Evolutionary conservation across 208 protist species (phyloP).

Genomic region (Crithidia acanthocephali): DNA sequence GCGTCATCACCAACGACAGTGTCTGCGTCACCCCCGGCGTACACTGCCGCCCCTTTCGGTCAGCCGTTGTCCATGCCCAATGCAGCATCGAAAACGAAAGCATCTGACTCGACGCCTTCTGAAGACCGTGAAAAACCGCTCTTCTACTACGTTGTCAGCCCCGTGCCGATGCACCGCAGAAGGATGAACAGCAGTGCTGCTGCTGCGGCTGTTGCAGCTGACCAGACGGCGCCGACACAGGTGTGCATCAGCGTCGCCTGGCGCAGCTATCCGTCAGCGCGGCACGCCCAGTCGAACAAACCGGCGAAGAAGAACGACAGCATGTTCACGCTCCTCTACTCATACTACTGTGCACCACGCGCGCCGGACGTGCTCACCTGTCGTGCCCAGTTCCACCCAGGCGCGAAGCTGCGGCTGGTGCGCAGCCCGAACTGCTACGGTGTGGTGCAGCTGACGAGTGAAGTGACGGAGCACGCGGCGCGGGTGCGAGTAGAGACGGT

Average conservation of each 20-base stretch:
- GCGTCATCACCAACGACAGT: not conserved
- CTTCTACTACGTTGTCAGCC: conserved; percentile 52
- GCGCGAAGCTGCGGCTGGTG: conserved; percentile 35
- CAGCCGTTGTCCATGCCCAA: not conserved
- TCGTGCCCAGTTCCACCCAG: conserved; percentile 34
- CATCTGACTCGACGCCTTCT: not conserved
- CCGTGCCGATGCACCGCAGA: conserved; percentile 12
- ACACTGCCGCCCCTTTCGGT: not conserved
- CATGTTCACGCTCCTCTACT: conserved; percentile 47
- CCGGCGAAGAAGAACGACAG: not conserved
- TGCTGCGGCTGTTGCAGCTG: no score
- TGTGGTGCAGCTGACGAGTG: conserved; percentile 32
- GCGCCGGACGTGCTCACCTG: conserved; percentile 53
- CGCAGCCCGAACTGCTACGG: conserved; percentile 49
- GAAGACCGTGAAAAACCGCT: conserved; percentile 22
- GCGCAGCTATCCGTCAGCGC: conserved; percentile 29
- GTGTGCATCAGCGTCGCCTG: conserved; percentile 39
- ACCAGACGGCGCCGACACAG: not conserved
- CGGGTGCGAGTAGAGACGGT: conserved; percentile 34
- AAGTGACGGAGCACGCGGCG: conserved; percentile 26
- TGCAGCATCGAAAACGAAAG: not conserved
- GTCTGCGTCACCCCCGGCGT: not conserved
- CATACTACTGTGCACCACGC: conserved; percentile 64
- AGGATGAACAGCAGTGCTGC: not conserved
- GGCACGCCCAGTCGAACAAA: not conserved